These are phyloP conservation scores for Vitis rupestris DNA, from an alignment of 164 flowering plant species.

Conservation along the genomic window DNA sequence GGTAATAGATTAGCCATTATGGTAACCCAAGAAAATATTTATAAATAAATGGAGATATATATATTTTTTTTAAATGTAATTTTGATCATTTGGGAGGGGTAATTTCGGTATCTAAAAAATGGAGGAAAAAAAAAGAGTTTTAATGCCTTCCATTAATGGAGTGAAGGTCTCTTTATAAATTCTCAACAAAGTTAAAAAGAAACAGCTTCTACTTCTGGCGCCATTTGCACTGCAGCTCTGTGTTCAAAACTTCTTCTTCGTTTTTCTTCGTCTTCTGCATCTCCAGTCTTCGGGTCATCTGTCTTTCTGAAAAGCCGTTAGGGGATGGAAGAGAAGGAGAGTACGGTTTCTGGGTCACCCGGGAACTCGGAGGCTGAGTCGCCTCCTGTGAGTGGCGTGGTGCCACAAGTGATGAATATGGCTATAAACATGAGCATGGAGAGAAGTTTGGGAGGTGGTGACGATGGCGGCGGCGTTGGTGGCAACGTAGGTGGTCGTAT, in stretches of 20 bases:
- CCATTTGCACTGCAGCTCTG: constrained; percentile 33
- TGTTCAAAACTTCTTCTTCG: constrained; percentile 22
- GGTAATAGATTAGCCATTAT: not conserved
- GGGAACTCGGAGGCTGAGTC: constrained; percentile 44
- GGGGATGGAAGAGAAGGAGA: constrained; percentile 52
- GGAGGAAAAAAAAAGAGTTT: constrained; percentile 15
- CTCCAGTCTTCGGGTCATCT: constrained; percentile 1
- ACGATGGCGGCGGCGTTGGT: not conserved
- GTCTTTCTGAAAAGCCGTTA: not conserved
- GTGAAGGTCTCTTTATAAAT: constrained; percentile 17
- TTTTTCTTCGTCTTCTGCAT: not conserved
- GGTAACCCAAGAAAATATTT: too few species aligned
- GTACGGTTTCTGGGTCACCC: constrained; percentile 43
- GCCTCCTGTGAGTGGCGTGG: constrained; percentile 27
- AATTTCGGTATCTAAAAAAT: constrained; percentile 11
- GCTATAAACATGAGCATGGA: constrained; percentile 20
- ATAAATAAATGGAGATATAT: too few species aligned
- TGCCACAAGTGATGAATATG: not conserved
- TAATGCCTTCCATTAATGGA: constrained; percentile 34
- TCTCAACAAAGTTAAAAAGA: constrained; percentile 9
- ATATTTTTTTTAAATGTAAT: too few species aligned
- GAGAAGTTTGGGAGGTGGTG: constrained; percentile 15
- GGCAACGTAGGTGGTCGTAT: constrained; percentile 1
- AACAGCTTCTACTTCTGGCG: constrained; percentile 41
- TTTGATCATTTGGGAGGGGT: constrained; percentile 10